These are phyloP conservation scores for Arachis hypogaea DNA, from an alignment of 306 rosid species.

Conservation along the genomic window DNA sequence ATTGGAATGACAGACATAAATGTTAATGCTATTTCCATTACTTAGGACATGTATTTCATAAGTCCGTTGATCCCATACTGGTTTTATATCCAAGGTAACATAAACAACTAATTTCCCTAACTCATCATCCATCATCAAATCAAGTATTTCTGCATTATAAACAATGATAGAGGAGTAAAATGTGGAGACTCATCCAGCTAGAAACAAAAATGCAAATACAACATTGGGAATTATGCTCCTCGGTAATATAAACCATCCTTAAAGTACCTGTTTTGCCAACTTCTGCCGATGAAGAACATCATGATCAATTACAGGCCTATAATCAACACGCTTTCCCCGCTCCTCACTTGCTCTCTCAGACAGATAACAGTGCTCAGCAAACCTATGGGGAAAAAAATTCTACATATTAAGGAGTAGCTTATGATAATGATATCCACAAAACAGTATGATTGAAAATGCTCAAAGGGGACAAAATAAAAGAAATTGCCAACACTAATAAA, in stretches of 20 bases:
- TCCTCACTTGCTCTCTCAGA: constrained; percentile 72
- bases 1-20: not conserved
- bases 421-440: constrained; percentile 14
- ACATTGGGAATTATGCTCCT: constrained; percentile 11
- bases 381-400: constrained; percentile 44
- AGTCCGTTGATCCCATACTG: constrained; percentile 5
- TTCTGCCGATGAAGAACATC: constrained; percentile 71
- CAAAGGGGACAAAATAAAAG: too few relatives aligned
- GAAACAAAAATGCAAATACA: not conserved
- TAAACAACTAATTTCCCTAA: too few relatives aligned
- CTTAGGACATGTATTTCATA: not conserved
- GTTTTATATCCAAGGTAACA: constrained; percentile 13
- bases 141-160: too few relatives aligned
- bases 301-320: constrained; percentile 81
- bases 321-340: constrained; percentile 58
- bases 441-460: not conserved
- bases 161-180: too few relatives aligned
- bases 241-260: not conserved
- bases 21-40: constrained; percentile 24
- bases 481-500: too few relatives aligned
- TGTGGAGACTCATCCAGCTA: too few relatives aligned
- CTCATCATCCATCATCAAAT: too few relatives aligned
- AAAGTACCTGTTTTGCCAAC: constrained; percentile 59
- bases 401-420: constrained; percentile 25
- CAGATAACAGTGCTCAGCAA: constrained; percentile 63